Evolutionary conservation across 768 basidiomycete species (phyloP).

Genomic region (Leccinellum albellum): DNA sequence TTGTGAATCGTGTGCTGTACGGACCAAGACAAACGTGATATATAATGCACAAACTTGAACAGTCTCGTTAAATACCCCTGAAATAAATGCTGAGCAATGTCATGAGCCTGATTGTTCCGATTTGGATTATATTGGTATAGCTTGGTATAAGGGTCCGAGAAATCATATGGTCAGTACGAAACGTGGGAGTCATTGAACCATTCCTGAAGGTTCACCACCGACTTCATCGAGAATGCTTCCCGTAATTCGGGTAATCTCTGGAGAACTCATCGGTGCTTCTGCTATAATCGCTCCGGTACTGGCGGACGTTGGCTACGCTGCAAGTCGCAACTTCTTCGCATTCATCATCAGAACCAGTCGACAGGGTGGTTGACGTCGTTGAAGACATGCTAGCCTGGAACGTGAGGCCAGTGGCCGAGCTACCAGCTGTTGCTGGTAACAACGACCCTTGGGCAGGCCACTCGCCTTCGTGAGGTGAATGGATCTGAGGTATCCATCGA

Average conservation of each 20-base stretch:
- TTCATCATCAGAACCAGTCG: slow-evolving; percentile 28
- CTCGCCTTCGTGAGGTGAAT: slow-evolving; percentile 27
- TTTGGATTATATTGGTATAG: slow-evolving; percentile 11
- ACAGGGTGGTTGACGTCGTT: slow-evolving; percentile 32
- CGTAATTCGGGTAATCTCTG: slow-evolving; percentile 14
- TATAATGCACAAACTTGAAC: slow-evolving; percentile 12
- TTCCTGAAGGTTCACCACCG: neutral
- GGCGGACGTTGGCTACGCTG: slow-evolving; percentile 25
- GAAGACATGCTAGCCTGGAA: slow-evolving; percentile 37
- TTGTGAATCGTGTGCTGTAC: slow-evolving; percentile 76
- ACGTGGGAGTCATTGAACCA: neutral
- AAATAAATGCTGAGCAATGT: slow-evolving; percentile 9
- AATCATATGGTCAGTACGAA: slow-evolving; percentile 5
- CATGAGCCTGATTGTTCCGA: slow-evolving; percentile 1
- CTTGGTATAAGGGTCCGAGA: slow-evolving; percentile 11
- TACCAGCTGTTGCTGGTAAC: slow-evolving; percentile 10
- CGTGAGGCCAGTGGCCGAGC: slow-evolving; percentile 29
- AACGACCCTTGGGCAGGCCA: slow-evolving; percentile 21
- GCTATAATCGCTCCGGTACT: slow-evolving; percentile 27
- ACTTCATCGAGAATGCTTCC: neutral
- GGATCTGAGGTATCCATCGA: slow-evolving; percentile 41
- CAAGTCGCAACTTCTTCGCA: slow-evolving; percentile 36
- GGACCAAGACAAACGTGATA: slow-evolving; percentile 15
- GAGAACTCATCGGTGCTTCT: slow-evolving; percentile 10
- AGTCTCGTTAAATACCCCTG: slow-evolving; percentile 17